Evolutionary conservation across 2,329 filamentous ascomycete genomes (phyloP).

Genomic region (Simplicillium sp.): DNA sequence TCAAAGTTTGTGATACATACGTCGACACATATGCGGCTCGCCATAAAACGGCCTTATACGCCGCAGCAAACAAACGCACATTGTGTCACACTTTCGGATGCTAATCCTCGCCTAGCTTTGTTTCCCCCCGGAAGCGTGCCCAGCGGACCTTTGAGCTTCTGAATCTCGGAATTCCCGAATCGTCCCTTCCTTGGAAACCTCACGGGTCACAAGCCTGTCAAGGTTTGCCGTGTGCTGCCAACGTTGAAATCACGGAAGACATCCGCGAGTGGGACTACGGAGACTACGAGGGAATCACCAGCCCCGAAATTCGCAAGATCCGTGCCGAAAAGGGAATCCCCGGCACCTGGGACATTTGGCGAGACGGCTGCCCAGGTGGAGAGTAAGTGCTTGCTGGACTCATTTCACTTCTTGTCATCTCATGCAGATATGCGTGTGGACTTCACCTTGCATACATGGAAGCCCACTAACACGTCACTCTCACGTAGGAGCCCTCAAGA

Average conservation of each 20-base stretch:
- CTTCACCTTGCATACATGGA: no score
- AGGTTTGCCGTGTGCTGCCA: slow-evolving; percentile 42
- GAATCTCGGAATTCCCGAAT: slow-evolving; percentile 57
- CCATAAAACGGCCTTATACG: no score
- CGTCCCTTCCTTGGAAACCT: slow-evolving; percentile 59
- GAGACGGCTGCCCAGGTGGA: slow-evolving; percentile 76
- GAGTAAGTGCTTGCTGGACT: slow-evolving; percentile 49
- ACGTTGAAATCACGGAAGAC: slow-evolving; percentile 58
- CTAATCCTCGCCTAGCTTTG: slow-evolving; percentile 46
- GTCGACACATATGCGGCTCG: no score
- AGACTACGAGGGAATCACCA: slow-evolving; percentile 75
- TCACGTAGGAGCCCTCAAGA: slow-evolving; percentile 55
- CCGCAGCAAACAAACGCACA: no score
- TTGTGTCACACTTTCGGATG: no score
- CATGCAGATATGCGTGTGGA: no score
- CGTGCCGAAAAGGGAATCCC: slow-evolving; percentile 47
- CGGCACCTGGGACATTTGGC: slow-evolving; percentile 74
- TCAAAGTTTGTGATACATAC: no score
- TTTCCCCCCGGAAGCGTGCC: slow-evolving; percentile 76
- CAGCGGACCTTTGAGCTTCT: slow-evolving; percentile 87
- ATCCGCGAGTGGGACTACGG: slow-evolving; percentile 86
- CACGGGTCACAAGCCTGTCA: slow-evolving; percentile 29
- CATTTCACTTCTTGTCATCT: no score
- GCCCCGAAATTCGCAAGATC: slow-evolving; percentile 52
- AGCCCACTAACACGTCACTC: no score